phyloP scores from a whole-genome alignment of 176 grass and related monocot genomes.

The Phoenix dactylifera region DNA sequence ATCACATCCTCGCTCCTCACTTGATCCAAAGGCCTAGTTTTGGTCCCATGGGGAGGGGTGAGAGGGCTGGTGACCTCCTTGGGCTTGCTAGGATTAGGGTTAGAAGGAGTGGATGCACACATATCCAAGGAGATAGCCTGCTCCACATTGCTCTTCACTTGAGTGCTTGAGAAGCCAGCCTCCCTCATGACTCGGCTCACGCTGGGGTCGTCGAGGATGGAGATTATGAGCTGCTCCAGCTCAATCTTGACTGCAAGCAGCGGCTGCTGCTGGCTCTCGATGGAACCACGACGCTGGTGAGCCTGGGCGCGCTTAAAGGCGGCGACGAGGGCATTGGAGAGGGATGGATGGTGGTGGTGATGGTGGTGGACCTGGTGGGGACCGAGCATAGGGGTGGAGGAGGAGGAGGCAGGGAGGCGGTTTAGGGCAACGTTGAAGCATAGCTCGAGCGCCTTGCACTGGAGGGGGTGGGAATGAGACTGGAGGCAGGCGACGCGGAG shows the following conservation, averaged over 20 bases:
- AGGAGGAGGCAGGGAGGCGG: conserved; percentile 57
- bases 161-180: conserved; percentile 93
- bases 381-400: conserved; percentile 33
- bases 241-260: conserved; percentile 84
- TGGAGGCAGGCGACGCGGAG: conserved; percentile 68
- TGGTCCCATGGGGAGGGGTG: too few relatives aligned
- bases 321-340: conserved; percentile 88
- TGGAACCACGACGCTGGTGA: conserved; percentile 70
- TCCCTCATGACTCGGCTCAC: conserved; percentile 93
- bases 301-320: conserved; percentile 94
- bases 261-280: conserved; percentile 81
- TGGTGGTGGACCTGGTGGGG: conserved; percentile 20
- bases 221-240: conserved; percentile 85
- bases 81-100: too few relatives aligned
- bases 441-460: conserved; percentile 93
- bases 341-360: conserved; percentile 49
- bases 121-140: conserved; percentile 40
- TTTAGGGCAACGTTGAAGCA: conserved; percentile 97
- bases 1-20: neutral
- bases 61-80: too few relatives aligned
- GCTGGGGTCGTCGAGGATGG: conserved; percentile 95
- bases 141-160: conserved; percentile 88
- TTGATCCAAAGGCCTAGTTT: too few relatives aligned
- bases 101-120: conserved; percentile 15
- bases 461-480: conserved; percentile 80